phyloP scores from a whole-genome alignment of 805 yeast species.

The Ogataea kodamae region DNA sequence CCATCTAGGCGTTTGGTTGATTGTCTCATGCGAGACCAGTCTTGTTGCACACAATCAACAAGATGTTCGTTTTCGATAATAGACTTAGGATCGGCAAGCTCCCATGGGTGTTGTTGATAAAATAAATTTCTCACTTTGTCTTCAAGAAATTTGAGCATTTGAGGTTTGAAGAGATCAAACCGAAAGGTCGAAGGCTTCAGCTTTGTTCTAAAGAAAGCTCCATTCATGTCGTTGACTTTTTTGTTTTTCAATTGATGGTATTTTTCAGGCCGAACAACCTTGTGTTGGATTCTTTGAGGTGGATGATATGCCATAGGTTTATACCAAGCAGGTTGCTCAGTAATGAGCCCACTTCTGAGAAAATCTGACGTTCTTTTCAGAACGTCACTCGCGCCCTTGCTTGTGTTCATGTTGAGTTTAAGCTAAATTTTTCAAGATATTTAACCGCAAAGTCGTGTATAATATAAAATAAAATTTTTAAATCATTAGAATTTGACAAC shows the following conservation, averaged over 20 bases:
- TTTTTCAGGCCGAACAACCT: slow-evolving; percentile 36
- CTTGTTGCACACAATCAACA: slow-evolving; percentile 44
- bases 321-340: slow-evolving; percentile 82
- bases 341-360: slow-evolving; percentile 65
- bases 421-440: slow-evolving; percentile 5
- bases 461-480: slow-evolving; percentile 8
- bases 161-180: slow-evolving; percentile 47
- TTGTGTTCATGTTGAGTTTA: slow-evolving; percentile 55
- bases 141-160: slow-evolving; percentile 58
- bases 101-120: slow-evolving; percentile 97
- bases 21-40: slow-evolving; percentile 82
- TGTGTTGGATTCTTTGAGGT: slow-evolving; percentile 62
- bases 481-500: slow-evolving; percentile 8
- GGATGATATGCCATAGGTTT: slow-evolving; percentile 80
- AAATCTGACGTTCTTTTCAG: slow-evolving; percentile 79
- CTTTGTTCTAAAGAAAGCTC: slow-evolving; percentile 44
- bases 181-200: slow-evolving; percentile 34
- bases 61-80: slow-evolving; percentile 72
- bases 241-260: slow-evolving; percentile 22
- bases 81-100: slow-evolving; percentile 82
- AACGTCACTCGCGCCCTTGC: slow-evolving; percentile 70
- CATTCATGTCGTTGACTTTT: slow-evolving; percentile 20
- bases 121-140: slow-evolving; percentile 81
- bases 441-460: slow-evolving; percentile 5
- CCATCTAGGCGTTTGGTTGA: slow-evolving; percentile 76